These are phyloP conservation scores for Lachancea waltii DNA, from an alignment of 805 yeast species.

Conservation along the genomic window DNA sequence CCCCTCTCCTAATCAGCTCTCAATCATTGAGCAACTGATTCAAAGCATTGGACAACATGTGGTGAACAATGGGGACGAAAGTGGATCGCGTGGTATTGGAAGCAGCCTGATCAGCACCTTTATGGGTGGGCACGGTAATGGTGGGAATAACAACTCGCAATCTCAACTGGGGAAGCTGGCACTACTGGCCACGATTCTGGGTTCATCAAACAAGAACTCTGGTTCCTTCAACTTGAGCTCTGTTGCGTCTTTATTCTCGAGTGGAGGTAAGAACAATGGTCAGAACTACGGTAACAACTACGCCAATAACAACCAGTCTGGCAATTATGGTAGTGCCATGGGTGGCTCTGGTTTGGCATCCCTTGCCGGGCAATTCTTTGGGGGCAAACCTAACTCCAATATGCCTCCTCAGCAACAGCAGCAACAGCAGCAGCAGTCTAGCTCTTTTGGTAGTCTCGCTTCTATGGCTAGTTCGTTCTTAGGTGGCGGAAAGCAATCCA, in stretches of 20 bases:
- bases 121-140: slow-evolving; percentile 16
- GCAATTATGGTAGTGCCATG: slow-evolving; percentile 15
- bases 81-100: slow-evolving; percentile 20
- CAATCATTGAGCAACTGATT: slow-evolving; percentile 22
- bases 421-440: slow-evolving; percentile 7
- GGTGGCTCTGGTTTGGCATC: slow-evolving; percentile 21
- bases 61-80: slow-evolving; percentile 13
- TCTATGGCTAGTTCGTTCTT: slow-evolving; percentile 15
- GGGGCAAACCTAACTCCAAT: slow-evolving; percentile 11
- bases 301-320: not conserved
- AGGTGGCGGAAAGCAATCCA: slow-evolving; percentile 7
- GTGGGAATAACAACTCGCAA: slow-evolving; percentile 16
- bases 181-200: slow-evolving; percentile 22
- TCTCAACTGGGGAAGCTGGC: slow-evolving; percentile 30
- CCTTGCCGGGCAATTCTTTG: slow-evolving; percentile 25
- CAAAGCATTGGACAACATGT: slow-evolving; percentile 17
- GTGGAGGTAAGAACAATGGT: slow-evolving; percentile 7
- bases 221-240: slow-evolving; percentile 20
- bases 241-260: slow-evolving; percentile 20
- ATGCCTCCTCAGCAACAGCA: not conserved
- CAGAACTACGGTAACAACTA: slow-evolving; percentile 2
- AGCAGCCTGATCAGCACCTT: slow-evolving; percentile 19
- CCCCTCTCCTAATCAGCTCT: slow-evolving; percentile 20
- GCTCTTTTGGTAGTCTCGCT: slow-evolving; percentile 17
- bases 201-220: slow-evolving; percentile 10